Base-by-base conservation (phyloP, 129 eudicot genomes). In the Lactuca sativa region DNA sequence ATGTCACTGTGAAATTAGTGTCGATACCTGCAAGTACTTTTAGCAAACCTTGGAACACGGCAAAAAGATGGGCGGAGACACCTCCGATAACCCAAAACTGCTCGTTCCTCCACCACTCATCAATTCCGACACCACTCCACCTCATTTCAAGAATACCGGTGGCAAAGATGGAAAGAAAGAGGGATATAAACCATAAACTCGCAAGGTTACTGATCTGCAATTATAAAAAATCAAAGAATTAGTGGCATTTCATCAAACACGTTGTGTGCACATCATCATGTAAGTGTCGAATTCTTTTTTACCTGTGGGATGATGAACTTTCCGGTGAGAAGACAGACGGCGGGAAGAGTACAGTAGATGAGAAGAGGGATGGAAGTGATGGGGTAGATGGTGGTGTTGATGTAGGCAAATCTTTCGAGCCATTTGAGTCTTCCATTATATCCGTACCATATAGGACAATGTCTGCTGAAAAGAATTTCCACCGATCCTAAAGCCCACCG, bases 401-500 rank as follows among this genome's bases (percentile, higher is more conserved):
- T 79, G 75, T 91, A 91, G 2, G 97, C 97, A 65, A 91, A 91
- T 65, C 97, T 82, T 81, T 91, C 97, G 0, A 91, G 88, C 97
- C 97, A 91, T 73, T 91, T 91, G 47, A 91, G 73, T 82, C 97
- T 75, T 67, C 97, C 97, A 8, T 70, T 53, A 56, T 91, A 91
- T 7, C 97, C 97, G 47, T 91, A 91, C 97, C 97, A 91, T 41
- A 91, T 83, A 3, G 97, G 97, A 66, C 97, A 91, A 83, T 91
- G 97, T 73, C 97, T 79, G 60, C 97, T 91, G 74, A 91, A 82
- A 53, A 91, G 87, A 82, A 91, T 91, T 74, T 91, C 97, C n/a
- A 91, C 97, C 2, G 97, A 91, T 16, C 97, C 97, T 69, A 91
- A 80, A 69, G 97, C 97, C 97, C 97, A 91, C 21, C 97, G 90